A percentile compares a stretch with the other conserved stretches of the same genome.
Conservation (phyloP, 164 flowering plant species). For the Amborella trichopoda region DNA sequence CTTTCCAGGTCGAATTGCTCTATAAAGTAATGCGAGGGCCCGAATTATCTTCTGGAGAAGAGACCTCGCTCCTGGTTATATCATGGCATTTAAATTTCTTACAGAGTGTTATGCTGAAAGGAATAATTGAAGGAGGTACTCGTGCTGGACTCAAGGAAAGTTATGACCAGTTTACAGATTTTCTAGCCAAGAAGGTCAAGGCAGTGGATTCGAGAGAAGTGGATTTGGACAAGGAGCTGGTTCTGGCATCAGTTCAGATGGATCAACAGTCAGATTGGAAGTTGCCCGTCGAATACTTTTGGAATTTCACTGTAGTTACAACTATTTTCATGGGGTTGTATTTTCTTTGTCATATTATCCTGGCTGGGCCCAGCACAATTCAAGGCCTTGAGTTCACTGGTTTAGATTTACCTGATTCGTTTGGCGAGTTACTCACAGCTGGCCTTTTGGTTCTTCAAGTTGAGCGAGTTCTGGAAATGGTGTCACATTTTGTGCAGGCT, state of each 20-base stretch:
- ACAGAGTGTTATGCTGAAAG: slow-evolving; percentile 62
- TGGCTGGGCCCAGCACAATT: slow-evolving; percentile 21
- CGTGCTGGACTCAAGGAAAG: slow-evolving; percentile 63
- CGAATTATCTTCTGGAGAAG: slow-evolving; percentile 42
- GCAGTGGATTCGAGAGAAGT: slow-evolving; percentile 18
- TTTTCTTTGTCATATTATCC: slow-evolving; percentile 47
- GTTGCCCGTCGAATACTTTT: slow-evolving; percentile 39
- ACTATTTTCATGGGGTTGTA: slow-evolving; percentile 38
- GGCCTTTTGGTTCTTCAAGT: slow-evolving; percentile 43
- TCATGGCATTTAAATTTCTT: slow-evolving; percentile 61
- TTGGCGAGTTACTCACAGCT: slow-evolving; percentile 56
- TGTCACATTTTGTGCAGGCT: slow-evolving; percentile 64
- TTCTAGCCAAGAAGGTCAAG: slow-evolving; percentile 39
- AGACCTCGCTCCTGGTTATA: slow-evolving; percentile 40
- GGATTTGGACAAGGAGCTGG: slow-evolving; percentile 30
- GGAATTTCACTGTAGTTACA: slow-evolving; percentile 50
- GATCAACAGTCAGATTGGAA: slow-evolving; percentile 54
- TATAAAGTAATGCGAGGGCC: slow-evolving; percentile 55
- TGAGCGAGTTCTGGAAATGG: slow-evolving; percentile 44
- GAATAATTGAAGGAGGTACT: slow-evolving; percentile 73
- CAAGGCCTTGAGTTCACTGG: slow-evolving; percentile 60
- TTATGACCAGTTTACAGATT: slow-evolving; percentile 41
- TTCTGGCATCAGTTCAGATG: slow-evolving; percentile 32
- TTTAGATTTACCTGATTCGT: slow-evolving; percentile 72
- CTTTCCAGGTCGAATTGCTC: slow-evolving; percentile 55